These are phyloP conservation scores for Zasmidium cellare DNA, from an alignment of 2,329 filamentous ascomycete species.

Conservation along the genomic window DNA sequence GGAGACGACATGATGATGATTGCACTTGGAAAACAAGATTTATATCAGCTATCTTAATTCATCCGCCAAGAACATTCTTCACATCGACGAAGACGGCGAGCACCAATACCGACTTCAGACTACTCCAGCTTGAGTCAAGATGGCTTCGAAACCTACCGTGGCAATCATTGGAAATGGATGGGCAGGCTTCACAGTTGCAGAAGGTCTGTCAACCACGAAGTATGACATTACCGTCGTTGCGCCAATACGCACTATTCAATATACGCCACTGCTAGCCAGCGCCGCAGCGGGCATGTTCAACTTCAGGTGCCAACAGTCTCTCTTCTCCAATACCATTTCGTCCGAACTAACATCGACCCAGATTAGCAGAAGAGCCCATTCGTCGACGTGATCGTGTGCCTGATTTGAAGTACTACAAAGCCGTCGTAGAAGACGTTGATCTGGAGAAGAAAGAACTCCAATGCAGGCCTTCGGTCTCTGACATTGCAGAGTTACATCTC, in stretches of 20 bases:
- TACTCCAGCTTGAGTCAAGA: not conserved
- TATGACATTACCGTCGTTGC: conserved; percentile 46
- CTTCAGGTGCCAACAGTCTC: conserved; percentile 28
- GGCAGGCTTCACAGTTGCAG: conserved; percentile 41
- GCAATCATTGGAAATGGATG: conserved; percentile 15
- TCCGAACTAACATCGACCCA: conserved; percentile 50
- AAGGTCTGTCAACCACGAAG: conserved; percentile 35
- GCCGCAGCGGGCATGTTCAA: conserved; percentile 49
- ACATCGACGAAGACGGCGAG: no score
- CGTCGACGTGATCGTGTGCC: conserved; percentile 34
- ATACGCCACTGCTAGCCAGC: conserved; percentile 48
- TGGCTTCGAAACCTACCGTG: conserved; percentile 6
- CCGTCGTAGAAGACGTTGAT: conserved; percentile 41
- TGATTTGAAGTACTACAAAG: conserved; percentile 37
- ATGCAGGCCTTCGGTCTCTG: conserved; percentile 36
- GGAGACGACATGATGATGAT: not conserved
- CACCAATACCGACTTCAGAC: no score
- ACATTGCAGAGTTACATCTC: conserved; percentile 30
- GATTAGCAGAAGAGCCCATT: conserved; percentile 47
- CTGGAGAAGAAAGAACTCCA: conserved; percentile 35
- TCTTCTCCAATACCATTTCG: conserved; percentile 58
- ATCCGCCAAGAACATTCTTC: no score
- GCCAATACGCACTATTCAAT: conserved; percentile 43
- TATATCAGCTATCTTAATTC: no score
- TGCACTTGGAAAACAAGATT: not conserved